A percentile compares a stretch with the other conserved stretches of the same genome.
These are phyloP conservation scores for Trichoderma atrobrunneum DNA, from an alignment of 2,329 filamentous ascomycete species.

Conservation along the genomic window DNA sequence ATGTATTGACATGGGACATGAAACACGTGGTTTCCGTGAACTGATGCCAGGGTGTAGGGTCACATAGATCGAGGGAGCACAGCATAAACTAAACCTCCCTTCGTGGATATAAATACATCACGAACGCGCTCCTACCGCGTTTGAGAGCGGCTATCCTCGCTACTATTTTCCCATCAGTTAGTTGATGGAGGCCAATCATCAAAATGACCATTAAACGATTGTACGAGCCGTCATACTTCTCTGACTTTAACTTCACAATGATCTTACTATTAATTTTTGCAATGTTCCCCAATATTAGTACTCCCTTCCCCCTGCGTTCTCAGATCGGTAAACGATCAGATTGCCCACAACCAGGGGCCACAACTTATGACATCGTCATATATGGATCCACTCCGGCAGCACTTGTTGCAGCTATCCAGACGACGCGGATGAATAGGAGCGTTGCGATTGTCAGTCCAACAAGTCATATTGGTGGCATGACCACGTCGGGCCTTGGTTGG, in stretches of 20 bases:
- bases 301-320: background rate
- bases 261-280: background rate
- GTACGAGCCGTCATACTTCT: background rate
- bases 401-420: constrained; percentile 21
- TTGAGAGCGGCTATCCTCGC: background rate
- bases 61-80: background rate
- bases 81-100: background rate
- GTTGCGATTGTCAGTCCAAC: constrained; percentile 21
- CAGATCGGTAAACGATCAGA: background rate
- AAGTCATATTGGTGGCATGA: constrained; percentile 19
- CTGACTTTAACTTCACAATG: background rate
- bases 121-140: background rate
- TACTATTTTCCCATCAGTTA: background rate
- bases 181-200: background rate
- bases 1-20: background rate
- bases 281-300: background rate
- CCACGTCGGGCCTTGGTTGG: constrained; percentile 22
- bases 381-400: constrained; percentile 24
- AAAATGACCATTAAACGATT: background rate
- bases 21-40: background rate
- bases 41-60: background rate
- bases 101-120: background rate
- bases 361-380: constrained; percentile 21
- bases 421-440: constrained; percentile 19
- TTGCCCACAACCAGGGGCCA: background rate